Evolutionary conservation across 768 basidiomycete genomes (phyloP), one percentile per base, ranked within the genome.

Genomic region (Atractiella rhizophila): DNA sequence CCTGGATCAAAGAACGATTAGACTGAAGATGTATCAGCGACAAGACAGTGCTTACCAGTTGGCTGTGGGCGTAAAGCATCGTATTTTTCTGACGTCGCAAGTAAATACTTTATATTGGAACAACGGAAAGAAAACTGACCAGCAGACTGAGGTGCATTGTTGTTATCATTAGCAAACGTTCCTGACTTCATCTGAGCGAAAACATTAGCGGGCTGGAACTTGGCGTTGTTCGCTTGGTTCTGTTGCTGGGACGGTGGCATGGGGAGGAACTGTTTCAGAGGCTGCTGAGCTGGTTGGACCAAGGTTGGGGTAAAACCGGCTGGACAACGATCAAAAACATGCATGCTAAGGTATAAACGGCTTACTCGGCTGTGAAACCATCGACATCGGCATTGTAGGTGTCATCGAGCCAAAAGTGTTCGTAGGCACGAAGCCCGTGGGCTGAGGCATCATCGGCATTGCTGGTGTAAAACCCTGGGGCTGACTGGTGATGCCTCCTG

Each of bases 141-240:
- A n/a, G n/a, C n/a, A n/a, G n/a, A n/a, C n/a, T n/a, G n/a, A n/a
- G n/a, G n/a, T n/a, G n/a, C n/a, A n/a, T 39, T n/a, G 16, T 18
- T 11, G 18, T 39, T 28, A n/a, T 39, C 16, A 11, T 33, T 15
- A 24, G 25, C 23, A 21, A 25, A 15, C 20, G 47, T 47, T 16
- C 54, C 52, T 13, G 50, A 55, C 52, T 61, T 61, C 63, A 64
- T 63, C 19, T 56, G 52, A 9, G 60, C 60, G 42, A 64, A 64
- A 39, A 64, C 60, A 45, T 60, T 63, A 24, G 55, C 47, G 10
- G 63, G 62, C 7, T 59, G 56, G 48, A 60, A 61, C 40, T 59
- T 54, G 52, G 37, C 49, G 51, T 44, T 46, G 54, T 48, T 45
- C 10, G 50, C 46, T 55, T 60, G 48, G 8, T 29, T 16, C 31